Evolutionary conservation across 148 eudicot genomes (phyloP).

Genomic region (Rhododendron mucronatum): DNA sequence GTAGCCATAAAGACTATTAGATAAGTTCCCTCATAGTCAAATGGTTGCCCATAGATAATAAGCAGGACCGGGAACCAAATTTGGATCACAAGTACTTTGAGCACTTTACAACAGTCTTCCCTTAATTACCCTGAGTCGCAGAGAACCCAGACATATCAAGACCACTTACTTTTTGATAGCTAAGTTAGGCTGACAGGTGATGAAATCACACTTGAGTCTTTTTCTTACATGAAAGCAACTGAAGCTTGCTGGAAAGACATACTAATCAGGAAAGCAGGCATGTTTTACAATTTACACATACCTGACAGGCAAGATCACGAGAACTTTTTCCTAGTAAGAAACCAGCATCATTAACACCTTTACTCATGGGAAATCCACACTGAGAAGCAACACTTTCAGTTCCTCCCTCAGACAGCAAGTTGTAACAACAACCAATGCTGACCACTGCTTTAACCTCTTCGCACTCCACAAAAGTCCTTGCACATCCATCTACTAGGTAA

Average conservation of each 20-base stretch:
- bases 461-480: conserved; percentile 68
- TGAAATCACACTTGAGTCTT: not conserved
- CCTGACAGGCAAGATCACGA: conserved; percentile 98
- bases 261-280: not conserved
- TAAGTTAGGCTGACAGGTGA: not conserved
- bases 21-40: not conserved
- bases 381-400: conserved; percentile 26
- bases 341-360: conserved; percentile 45
- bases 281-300: conserved; percentile 14
- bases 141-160: not conserved
- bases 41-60: not conserved
- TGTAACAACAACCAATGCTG: conserved; percentile 94
- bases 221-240: not conserved
- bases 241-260: not conserved
- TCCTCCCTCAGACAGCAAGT: conserved; percentile 77
- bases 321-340: conserved; percentile 64
- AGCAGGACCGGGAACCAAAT: not conserved
- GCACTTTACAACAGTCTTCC: not conserved
- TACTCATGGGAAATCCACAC: conserved; percentile 80
- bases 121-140: not conserved
- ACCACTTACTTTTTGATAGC: not conserved
- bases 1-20: not conserved
- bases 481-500: not conserved
- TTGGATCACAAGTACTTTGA: not conserved
- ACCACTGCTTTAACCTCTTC: conserved; percentile 72